Evolutionary conservation across 495 filamentous ascomycete species (phyloP).

Genomic region (Penicillium flavigenum): DNA sequence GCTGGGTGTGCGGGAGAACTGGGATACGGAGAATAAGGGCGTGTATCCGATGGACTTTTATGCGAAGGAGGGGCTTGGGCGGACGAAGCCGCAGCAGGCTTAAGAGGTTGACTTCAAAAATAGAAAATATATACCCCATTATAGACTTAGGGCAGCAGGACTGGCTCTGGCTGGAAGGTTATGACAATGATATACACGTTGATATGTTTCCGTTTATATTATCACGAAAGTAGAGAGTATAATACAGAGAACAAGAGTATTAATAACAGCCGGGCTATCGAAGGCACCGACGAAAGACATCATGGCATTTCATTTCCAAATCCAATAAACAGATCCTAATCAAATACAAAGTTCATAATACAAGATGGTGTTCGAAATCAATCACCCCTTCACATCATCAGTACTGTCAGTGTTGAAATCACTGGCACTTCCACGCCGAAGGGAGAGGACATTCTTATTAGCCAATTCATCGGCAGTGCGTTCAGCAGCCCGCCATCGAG

Average conservation of each 20-base stretch:
- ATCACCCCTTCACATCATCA: constrained; percentile 43
- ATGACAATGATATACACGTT: constrained; percentile 7
- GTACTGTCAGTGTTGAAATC: constrained; percentile 45
- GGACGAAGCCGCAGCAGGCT: constrained; percentile 58
- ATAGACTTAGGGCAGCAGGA: constrained; percentile 22
- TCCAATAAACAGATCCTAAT: constrained; percentile 16
- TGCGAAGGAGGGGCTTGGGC: constrained; percentile 84
- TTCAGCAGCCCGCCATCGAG: constrained; percentile 60
- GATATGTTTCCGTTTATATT: neutral
- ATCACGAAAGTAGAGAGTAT: neutral
- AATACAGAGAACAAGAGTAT: neutral
- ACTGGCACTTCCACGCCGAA: constrained; percentile 44
- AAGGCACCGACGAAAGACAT: constrained; percentile 14
- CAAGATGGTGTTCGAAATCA: constrained; percentile 13
- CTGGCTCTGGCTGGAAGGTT: constrained; percentile 13
- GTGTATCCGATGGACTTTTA: constrained; percentile 99
- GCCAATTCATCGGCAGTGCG: constrained; percentile 43
- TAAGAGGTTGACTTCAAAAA: neutral
- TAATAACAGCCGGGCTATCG: constrained; percentile 14
- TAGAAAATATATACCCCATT: constrained; percentile 23
- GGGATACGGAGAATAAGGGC: constrained; percentile 63
- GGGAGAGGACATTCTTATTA: constrained; percentile 43
- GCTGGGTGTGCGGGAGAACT: constrained; percentile 71
- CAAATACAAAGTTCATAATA: constrained; percentile 27
- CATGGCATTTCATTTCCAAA: constrained; percentile 16